Evolutionary conservation across 2,329 filamentous ascomycete genomes (phyloP), one percentile per base, ranked within the genome.

Genomic region (Nemania bipapillata): DNA sequence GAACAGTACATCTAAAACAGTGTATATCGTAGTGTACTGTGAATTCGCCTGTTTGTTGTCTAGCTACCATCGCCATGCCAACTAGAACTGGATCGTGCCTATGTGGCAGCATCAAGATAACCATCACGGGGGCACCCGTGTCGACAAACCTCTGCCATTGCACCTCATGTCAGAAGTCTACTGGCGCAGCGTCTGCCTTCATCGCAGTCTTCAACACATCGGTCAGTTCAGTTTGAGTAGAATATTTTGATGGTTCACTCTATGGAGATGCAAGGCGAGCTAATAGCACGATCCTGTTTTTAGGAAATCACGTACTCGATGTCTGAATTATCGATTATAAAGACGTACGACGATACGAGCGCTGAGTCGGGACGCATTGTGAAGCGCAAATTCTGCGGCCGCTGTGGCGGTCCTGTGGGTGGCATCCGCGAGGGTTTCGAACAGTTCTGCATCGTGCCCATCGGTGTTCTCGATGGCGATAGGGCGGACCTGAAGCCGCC

Each of bases 381-480:
- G 17, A 11, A 49, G 28, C 70, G 73, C 37, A 71, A 65, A 6
- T 76, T 76, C 65, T 76, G 74, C 66, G 69, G 71, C 32, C 65
- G 54, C 22, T 76, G 74, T 67, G 74, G 74, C 54, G 64, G 69
- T 11, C 62, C 67, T 12, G 53, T 74, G 8, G 60, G 26, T 11
- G 30, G 32, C 24, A 28, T 50, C 11, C 15, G n/a, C 9, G 6
- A n/a, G 40, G 45, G n/a, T 3, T 11, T 2, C 1, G 55, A 35
- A 6, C 61, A 50, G 1, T 6, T 26, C 20, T 9, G 61, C 55
- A 49, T 64, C 20, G 35, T 77, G n/a, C 67, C 74, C n/a, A 32
- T 68, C n/a, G 75, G 73, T 45, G 60, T 75, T 53, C 54, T 77
- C 45, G 73, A 77, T 47, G 73, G 70, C 49, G 65, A 71, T 42